Evolutionary conservation across 1,284 basidiomycete species (phyloP), one percentile per base, ranked within the genome.

Genomic region (Acaromyces ingoldii): DNA sequence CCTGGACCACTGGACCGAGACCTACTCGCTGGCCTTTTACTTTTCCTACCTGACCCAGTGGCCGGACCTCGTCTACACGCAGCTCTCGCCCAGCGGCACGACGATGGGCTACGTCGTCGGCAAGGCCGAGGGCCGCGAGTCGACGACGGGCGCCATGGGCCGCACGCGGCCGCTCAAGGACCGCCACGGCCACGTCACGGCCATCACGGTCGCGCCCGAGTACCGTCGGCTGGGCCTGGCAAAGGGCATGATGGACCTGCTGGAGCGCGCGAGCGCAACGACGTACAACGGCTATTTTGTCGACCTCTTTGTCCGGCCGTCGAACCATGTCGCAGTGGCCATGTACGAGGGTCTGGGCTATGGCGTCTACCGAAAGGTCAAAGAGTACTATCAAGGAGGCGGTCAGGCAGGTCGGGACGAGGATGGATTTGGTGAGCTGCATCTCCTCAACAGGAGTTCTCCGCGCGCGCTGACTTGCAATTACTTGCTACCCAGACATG

Each of bases 1-100:
- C 75, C 78, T 92, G 69, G 90, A 93, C 75, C 80, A 91, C 49
- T 93, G 88, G 88, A 93, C 90, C 41, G 91, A 93, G 78, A 93
- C 91, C 17, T 93, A 91, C 75, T 85, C 85, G 41, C 85, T 88
- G 65, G 82, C 81, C 25, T 93, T 92, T 76, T 93, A 93, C 75
- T 78, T 93, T 38, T 83, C 78, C 72, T 93, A 93, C 72, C 83
- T 93, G 51, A 82, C 86, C 6, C 82, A 86, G 51, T 93, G 90
- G 90, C 89, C 89, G 3, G 90, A 93, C 75, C 79, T 93, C 25
- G 91, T 88, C 72, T 86, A 83, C 59, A 83, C 84, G 2, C 84
- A 89, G 75, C 83, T 86, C 64, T 22, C 42, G 10, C 24, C 31
- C n/a, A 17, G 13, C 6, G 30, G 44, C 26, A 31, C 45, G 43